A percentile compares a stretch with the other conserved stretches of the same genome.
Evolutionary conservation across 352 stramenopile species (phyloP).

Genomic region (Elongisporangium senticosum): DNA sequence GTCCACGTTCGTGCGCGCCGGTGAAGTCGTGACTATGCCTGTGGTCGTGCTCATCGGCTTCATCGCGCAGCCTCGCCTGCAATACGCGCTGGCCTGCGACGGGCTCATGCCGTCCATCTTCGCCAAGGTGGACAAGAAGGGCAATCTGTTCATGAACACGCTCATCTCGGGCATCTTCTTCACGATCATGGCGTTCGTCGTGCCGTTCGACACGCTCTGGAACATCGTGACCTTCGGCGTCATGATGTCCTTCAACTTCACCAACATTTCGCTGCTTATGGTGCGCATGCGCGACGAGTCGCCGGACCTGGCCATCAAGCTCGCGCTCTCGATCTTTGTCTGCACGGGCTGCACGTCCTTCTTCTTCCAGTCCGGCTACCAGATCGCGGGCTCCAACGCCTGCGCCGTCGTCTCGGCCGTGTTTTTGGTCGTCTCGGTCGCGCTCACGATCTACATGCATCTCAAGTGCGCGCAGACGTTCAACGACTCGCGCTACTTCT

Average conservation of each 20-base stretch:
- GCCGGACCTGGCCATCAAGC: conserved; percentile 25
- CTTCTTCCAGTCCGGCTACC: conserved; percentile 53
- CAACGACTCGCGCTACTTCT: conserved; percentile 27
- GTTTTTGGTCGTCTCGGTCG: conserved; percentile 32
- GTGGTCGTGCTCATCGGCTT: conserved; percentile 94
- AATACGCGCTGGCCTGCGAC: conserved; percentile 91
- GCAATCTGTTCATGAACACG: conserved; percentile 77
- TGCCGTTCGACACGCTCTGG: conserved; percentile 78
- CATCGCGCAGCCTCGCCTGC: conserved; percentile 90
- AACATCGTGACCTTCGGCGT: conserved; percentile 86
- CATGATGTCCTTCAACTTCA: conserved; percentile 80
- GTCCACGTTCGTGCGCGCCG: conserved; percentile 41
- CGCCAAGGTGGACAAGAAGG: conserved; percentile 66
- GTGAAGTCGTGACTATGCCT: conserved; percentile 85
- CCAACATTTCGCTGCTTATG: conserved; percentile 67
- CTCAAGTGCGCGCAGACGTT: conserved; percentile 39
- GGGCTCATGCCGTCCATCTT: conserved; percentile 91
- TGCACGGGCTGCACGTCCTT: conserved; percentile 31
- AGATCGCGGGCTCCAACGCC: conserved; percentile 24
- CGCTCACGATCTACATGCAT: conserved; percentile 25
- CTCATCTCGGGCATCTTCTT: conserved; percentile 64
- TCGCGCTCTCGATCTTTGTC: conserved; percentile 32
- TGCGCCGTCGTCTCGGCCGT: conserved; percentile 40
- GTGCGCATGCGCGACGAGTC: conserved; percentile 50
- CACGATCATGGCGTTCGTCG: conserved; percentile 59